Conservation (phyloP, 1,139 yeast species). For the Zygosaccharomyces sapae region DNA sequence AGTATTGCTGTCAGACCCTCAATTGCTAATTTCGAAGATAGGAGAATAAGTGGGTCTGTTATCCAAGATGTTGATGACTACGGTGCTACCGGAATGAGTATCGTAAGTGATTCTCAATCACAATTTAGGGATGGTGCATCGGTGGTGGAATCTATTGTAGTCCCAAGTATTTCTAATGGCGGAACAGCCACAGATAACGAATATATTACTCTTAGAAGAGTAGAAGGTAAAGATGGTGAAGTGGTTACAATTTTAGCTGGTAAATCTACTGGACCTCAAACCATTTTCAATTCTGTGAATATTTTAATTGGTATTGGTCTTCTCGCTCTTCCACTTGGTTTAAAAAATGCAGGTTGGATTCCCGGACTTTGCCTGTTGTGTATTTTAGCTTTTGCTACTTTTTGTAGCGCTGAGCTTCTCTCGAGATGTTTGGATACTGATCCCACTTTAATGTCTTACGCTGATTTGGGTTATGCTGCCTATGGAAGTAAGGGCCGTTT, state of each 20-base stretch:
- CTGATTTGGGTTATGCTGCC: conserved; percentile 78
- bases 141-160: conserved; percentile 24
- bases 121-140: conserved; percentile 24
- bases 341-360: conserved; percentile 77
- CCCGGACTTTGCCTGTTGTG: conserved; percentile 54
- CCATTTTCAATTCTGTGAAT: conserved; percentile 81
- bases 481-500: conserved; percentile 59
- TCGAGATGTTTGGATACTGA: conserved; percentile 70
- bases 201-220: conserved; percentile 54
- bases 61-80: conserved; percentile 24
- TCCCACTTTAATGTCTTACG: conserved; percentile 75
- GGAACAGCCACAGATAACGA: conserved; percentile 29
- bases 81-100: conserved; percentile 31
- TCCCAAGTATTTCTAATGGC: conserved; percentile 20
- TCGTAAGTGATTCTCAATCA: conserved; percentile 28
- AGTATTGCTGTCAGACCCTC: conserved; percentile 27
- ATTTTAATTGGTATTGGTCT: conserved; percentile 84
- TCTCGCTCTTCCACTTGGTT: conserved; percentile 76
- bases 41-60: conserved; percentile 17
- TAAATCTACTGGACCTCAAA: conserved; percentile 84
- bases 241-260: conserved; percentile 70
- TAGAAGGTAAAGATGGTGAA: conserved; percentile 70
- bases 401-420: conserved; percentile 61
- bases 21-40: conserved; percentile 24
- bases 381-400: conserved; percentile 58